Base-by-base conservation (phyloP, 306 rosid species). In the Lathyrus oleraceus region DNA sequence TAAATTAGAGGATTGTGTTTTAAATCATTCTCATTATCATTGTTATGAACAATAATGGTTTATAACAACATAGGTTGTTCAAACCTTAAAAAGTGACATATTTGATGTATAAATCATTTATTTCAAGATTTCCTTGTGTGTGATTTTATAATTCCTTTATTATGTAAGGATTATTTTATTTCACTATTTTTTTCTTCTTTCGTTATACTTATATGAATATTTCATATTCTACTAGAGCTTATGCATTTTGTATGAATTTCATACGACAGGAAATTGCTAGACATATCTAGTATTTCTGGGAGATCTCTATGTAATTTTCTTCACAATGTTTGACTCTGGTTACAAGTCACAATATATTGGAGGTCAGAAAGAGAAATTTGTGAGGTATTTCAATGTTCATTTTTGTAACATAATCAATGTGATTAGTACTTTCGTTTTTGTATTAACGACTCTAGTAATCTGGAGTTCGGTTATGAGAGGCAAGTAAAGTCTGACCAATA, bases 311-410 rank as follows among this genome's bases (percentile, higher is more conserved):
- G 81, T 75, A 38, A 32, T 65, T 44, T 53, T 67, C 44, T 61
- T 65, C 81, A 85, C 60, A 15, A 85, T 85, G 89, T 85, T 85
- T 72, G 82, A 70, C 17, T 71, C 67, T 35, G 70, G 79, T 79
- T 81, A 76, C 78, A 81, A 85, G 70, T 69, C 86, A 63, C 84
- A 76, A 40, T 83, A 83, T 58, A 77, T 83, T 52, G 78, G 79
- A 62, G 82, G 82, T 70, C 84, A 81, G 23, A 85, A 72, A 74
- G 84, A 85, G 57, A 81, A 76, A 69, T 85, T 85, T 79, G 89
- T 81, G 52, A 85, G 89, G 89, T 85, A 85, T 45, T 30, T 58
- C 27, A 12, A 61, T 44, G 32, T 35, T 77, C 8, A 3, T 36
- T 6, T 59, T 35, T 63, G 40, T 14, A 48, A 32, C 58, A 65